phyloP scores from a whole-genome alignment of 2,329 filamentous ascomycete genomes.

The Penicillium sp. region DNA sequence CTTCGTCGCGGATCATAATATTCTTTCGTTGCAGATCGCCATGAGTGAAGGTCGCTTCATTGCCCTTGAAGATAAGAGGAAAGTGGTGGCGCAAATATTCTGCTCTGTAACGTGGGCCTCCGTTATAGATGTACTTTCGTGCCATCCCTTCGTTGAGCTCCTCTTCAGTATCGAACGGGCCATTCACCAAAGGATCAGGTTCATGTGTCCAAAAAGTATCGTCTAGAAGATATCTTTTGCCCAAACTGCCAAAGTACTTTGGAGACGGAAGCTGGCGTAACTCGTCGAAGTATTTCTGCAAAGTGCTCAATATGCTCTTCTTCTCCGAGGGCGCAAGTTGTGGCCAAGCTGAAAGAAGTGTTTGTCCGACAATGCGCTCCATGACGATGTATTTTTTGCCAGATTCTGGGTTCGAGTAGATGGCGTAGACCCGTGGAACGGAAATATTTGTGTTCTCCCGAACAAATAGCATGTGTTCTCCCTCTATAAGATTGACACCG shows the following conservation, averaged over 20 bases:
- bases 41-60: constrained; percentile 29
- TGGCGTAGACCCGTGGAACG: constrained; percentile 33
- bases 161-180: constrained; percentile 28
- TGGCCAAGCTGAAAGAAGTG: constrained; percentile 21
- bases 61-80: constrained; percentile 18
- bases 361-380: constrained; percentile 27
- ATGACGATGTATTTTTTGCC: constrained; percentile 30
- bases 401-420: constrained; percentile 22
- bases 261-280: constrained; percentile 25
- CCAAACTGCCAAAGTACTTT: constrained; percentile 27
- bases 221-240: constrained; percentile 21
- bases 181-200: constrained; percentile 22
- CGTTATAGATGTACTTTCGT: constrained; percentile 24
- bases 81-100: constrained; percentile 26
- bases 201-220: constrained; percentile 27
- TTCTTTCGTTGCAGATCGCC: constrained; percentile 32
- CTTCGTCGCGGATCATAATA: constrained; percentile 21
- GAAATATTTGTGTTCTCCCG: constrained; percentile 20
- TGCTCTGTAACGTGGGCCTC: constrained; percentile 16
- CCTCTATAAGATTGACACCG: constrained; percentile 26
- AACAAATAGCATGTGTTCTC: constrained; percentile 33
- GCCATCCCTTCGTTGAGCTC: constrained; percentile 27
- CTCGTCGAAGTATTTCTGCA: constrained; percentile 20
- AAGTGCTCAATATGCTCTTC: constrained; percentile 13
- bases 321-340: constrained; percentile 21